A percentile compares a stretch with the other conserved stretches of the same genome.
Conservation (phyloP, 306 rosid genomes). For the Begonia loranthoides region DNA sequence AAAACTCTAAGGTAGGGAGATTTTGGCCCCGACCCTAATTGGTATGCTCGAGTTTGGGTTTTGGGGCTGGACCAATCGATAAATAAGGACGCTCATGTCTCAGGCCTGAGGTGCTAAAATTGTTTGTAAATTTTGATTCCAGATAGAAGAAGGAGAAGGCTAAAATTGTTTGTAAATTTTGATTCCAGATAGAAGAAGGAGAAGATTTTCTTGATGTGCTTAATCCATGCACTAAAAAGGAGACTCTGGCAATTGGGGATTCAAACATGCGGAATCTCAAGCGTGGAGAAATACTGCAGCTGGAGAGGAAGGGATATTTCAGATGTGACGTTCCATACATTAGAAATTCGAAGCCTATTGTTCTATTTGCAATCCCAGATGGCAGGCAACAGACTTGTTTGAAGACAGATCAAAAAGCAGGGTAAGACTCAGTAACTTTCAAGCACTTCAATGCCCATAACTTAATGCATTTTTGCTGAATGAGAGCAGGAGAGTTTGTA, state of each 20-base stretch:
- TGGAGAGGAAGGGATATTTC: constrained; percentile 90
- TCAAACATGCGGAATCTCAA: constrained; percentile 66
- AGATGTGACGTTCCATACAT: constrained; percentile 69
- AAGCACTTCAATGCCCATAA: no score
- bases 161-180: neutral
- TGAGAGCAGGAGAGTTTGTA: no score
- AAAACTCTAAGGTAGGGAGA: no score
- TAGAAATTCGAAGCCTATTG: constrained; percentile 55
- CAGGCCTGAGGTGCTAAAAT: no score
- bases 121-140: neutral
- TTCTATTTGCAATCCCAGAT: constrained; percentile 66
- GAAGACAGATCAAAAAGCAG: constrained; percentile 15
- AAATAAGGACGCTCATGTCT: no score
- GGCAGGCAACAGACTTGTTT: constrained; percentile 58
- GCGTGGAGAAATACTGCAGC: constrained; percentile 71
- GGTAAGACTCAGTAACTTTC: neutral
- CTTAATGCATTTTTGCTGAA: no score
- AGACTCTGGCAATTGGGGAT: constrained; percentile 61
- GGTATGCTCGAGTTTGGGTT: no score
- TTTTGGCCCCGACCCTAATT: no score
- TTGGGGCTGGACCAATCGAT: no score
- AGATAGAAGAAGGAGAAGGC: neutral
- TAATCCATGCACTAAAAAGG: constrained; percentile 46
- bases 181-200: constrained; percentile 1
- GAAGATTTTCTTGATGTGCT: neutral